phyloP scores from a whole-genome alignment of 2,329 filamentous ascomycete genomes.

The Colletotrichum lini region DNA sequence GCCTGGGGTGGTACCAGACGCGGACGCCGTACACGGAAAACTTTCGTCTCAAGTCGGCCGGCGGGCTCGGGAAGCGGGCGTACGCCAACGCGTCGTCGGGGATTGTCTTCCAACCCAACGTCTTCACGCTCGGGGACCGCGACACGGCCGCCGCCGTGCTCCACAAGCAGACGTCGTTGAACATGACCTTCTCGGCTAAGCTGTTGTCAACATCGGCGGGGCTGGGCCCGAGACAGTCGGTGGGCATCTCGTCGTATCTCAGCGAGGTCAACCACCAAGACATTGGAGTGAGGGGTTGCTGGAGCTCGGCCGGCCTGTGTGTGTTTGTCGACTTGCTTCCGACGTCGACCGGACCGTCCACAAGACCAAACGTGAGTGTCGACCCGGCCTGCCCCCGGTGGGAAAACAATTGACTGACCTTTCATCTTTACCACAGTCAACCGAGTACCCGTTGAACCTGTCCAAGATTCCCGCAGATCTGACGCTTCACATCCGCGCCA shows the following conservation, averaged over 20 bases:
- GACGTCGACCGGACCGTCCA: conserved; percentile 25
- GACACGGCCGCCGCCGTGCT: conserved; percentile 49
- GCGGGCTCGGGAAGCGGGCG: neutral
- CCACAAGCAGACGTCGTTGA: conserved; percentile 49
- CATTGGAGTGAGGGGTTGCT: conserved; percentile 47
- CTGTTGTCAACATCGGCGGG: conserved; percentile 38
- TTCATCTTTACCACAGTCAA: conserved; percentile 5
- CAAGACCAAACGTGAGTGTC: conserved; percentile 28
- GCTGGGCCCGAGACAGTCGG: conserved; percentile 44
- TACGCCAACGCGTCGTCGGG: conserved; percentile 21
- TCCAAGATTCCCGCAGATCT: conserved; percentile 34
- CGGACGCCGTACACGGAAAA: conserved; percentile 37
- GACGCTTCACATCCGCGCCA: conserved; percentile 44
- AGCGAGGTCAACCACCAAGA: conserved; percentile 48
- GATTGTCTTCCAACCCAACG: conserved; percentile 50
- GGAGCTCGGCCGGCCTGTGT: conserved; percentile 44
- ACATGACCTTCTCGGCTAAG: conserved; percentile 50
- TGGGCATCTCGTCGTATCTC: conserved; percentile 48
- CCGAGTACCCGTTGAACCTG: conserved; percentile 32
- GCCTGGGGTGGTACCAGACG: conserved; percentile 33
- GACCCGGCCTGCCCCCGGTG: too few relatives aligned
- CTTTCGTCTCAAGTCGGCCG: conserved; percentile 15
- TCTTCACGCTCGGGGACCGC: conserved; percentile 48
- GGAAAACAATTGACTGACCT: neutral
- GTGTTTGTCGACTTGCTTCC: conserved; percentile 33